Evolutionary conservation across 768 basidiomycete genomes (phyloP).

Genomic region (Mycena pura): DNA sequence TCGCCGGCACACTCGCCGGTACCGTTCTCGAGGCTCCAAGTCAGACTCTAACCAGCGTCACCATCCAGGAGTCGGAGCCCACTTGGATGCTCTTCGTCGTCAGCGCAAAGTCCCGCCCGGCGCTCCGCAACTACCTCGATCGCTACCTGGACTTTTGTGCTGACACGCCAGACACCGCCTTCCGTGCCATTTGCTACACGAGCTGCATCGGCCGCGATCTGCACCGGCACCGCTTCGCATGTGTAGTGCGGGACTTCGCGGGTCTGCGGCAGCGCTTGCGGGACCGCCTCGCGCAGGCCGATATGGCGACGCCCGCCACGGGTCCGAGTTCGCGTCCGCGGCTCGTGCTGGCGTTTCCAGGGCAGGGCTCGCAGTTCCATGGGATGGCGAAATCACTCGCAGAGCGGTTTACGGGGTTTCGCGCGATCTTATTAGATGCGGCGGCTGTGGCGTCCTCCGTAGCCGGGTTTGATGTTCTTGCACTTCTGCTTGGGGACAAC

Average conservation of each 20-base stretch:
- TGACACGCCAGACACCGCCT: constrained; percentile 28
- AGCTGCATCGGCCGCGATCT: constrained; percentile 44
- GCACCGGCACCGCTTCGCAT: constrained; percentile 42
- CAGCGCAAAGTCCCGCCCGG: constrained; percentile 41
- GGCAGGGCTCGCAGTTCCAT: constrained; percentile 45
- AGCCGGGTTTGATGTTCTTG: constrained; percentile 36
- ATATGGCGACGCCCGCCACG: background rate
- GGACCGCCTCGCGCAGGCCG: constrained; percentile 26
- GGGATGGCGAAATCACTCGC: constrained; percentile 44
- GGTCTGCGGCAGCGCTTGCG: constrained; percentile 40
- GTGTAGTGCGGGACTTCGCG: constrained; percentile 38
- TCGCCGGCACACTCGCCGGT: constrained; percentile 44
- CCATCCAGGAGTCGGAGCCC: background rate
- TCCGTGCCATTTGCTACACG: constrained; percentile 44
- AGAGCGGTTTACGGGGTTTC: constrained; percentile 37
- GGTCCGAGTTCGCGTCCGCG: background rate
- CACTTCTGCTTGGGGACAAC: constrained; percentile 31
- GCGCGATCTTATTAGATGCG: constrained; percentile 32
- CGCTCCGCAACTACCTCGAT: constrained; percentile 37
- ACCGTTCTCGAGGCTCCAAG: constrained; percentile 37
- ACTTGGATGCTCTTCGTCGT: constrained; percentile 39
- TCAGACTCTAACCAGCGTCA: constrained; percentile 17
- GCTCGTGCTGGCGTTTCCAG: constrained; percentile 42
- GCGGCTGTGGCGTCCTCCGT: constrained; percentile 35
- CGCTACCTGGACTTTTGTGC: constrained; percentile 42